Percentiles rank a stretch among this genome's conserved stretches.
phyloP scores from a whole-genome alignment of 202 grass and related monocot species.

The Setaria viridis region DNA sequence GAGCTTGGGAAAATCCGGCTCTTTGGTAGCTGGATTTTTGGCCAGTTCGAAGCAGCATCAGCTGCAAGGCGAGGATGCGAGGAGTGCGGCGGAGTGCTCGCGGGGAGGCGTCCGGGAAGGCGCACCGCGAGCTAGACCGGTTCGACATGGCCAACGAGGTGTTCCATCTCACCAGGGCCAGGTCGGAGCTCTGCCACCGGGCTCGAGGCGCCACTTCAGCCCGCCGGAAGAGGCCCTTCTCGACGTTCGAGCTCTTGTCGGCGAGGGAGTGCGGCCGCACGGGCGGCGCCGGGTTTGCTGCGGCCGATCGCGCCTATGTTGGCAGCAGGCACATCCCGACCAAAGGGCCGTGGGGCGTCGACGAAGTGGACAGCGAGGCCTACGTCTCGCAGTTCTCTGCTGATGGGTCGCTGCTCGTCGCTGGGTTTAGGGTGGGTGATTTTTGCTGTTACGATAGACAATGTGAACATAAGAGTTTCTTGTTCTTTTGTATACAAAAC shows the following conservation, averaged over 20 bases:
- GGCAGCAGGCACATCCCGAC: slow-evolving; percentile 56
- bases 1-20: background rate
- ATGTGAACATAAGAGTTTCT: background rate
- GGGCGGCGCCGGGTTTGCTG: slow-evolving; percentile 58
- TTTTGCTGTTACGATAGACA: background rate
- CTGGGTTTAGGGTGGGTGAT: slow-evolving; percentile 68
- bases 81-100: slow-evolving; percentile 4
- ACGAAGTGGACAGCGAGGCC: slow-evolving; percentile 74
- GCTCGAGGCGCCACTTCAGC: background rate
- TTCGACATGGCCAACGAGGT: slow-evolving; percentile 69
- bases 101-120: slow-evolving; percentile 5
- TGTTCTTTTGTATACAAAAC: background rate
- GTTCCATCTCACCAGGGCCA: slow-evolving; percentile 61
- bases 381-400: slow-evolving; percentile 85
- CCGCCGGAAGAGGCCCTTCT: slow-evolving; percentile 39
- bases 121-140: slow-evolving; percentile 25
- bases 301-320: slow-evolving; percentile 63
- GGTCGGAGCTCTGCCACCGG: slow-evolving; percentile 57
- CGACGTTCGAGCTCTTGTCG: slow-evolving; percentile 63
- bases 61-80: slow-evolving; percentile 24
- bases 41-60: background rate
- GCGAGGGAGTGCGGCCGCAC: slow-evolving; percentile 63
- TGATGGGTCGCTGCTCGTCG: slow-evolving; percentile 81
- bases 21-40: background rate
- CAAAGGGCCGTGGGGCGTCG: slow-evolving; percentile 53